A percentile compares a stretch with the other conserved stretches of the same genome.
Evolutionary conservation across 2,329 filamentous ascomycete species (phyloP).

Genomic region (Arthroderma sp.): DNA sequence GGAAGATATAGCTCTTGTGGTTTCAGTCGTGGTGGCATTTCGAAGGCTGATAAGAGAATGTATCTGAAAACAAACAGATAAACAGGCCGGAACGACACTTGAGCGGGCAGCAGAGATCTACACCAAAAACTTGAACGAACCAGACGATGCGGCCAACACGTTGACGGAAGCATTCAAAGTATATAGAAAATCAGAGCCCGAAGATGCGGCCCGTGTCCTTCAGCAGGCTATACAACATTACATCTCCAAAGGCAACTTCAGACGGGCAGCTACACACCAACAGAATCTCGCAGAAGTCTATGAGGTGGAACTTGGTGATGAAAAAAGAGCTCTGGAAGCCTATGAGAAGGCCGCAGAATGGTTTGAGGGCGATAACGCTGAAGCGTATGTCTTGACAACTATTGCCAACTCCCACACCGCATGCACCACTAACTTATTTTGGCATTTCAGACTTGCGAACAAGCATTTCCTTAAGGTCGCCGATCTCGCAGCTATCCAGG

Average conservation of each 20-base stretch:
- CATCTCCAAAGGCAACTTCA: conserved; percentile 77
- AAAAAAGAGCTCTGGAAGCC: conserved; percentile 62
- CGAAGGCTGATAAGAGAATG: too few relatives aligned
- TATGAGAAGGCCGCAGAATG: conserved; percentile 79
- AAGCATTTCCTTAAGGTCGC: conserved; percentile 89
- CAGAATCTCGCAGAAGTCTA: conserved; percentile 78
- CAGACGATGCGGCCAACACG: conserved; percentile 81
- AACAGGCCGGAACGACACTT: conserved; percentile 76
- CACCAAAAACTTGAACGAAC: conserved; percentile 68
- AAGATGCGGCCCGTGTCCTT: conserved; percentile 69
- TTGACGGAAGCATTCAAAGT: conserved; percentile 88
- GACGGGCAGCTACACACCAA: conserved; percentile 79
- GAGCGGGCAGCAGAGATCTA: conserved; percentile 77
- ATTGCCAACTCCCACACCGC: too few relatives aligned
- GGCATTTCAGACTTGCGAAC: conserved; percentile 57
- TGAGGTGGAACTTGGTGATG: conserved; percentile 67
- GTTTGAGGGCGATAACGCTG: conserved; percentile 78
- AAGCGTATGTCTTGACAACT: conserved; percentile 46
- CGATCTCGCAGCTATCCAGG: conserved; percentile 68
- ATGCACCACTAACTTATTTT: not conserved
- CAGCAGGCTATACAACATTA: conserved; percentile 73
- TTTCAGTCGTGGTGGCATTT: too few relatives aligned
- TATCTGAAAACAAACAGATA: conserved; percentile 39
- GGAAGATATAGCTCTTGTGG: too few relatives aligned
- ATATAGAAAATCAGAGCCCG: conserved; percentile 72